These are phyloP conservation scores for Cocos nucifera DNA, from an alignment of 176 grass and related monocot species.

Conservation along the genomic window DNA sequence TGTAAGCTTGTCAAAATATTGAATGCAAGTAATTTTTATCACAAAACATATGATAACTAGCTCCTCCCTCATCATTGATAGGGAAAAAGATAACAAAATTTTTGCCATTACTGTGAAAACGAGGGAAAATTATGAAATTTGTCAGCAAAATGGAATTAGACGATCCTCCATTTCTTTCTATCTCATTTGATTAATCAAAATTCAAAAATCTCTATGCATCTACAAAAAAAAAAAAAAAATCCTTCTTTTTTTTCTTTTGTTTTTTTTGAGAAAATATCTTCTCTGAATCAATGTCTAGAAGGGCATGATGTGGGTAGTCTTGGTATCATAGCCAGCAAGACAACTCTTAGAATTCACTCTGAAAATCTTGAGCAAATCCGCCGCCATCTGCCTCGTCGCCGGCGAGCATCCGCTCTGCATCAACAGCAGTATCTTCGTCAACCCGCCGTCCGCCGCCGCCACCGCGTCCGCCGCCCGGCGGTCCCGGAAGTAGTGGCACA, in stretches of 20 bases:
- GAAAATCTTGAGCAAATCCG: conserved; percentile 81
- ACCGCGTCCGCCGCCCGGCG: neutral
- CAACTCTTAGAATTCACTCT: conserved; percentile 76
- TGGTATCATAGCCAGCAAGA: conserved; percentile 86
- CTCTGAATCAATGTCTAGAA: conserved; percentile 37
- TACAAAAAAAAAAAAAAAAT: too few species aligned
- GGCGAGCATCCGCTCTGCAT: conserved; percentile 81
- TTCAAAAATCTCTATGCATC: too few species aligned
- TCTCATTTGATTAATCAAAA: too few species aligned
- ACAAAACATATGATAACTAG: too few species aligned
- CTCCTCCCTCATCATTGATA: too few species aligned
- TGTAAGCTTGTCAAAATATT: too few species aligned
- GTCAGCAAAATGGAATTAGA: too few species aligned
- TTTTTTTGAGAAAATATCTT: conserved; percentile 5
- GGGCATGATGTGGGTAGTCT: conserved; percentile 90
- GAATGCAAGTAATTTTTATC: too few species aligned
- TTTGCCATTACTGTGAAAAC: too few species aligned
- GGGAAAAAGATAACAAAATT: too few species aligned
- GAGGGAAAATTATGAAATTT: too few species aligned
- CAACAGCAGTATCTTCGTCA: conserved; percentile 60
- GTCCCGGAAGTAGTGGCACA: conserved; percentile 42
- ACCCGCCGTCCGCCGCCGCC: neutral
- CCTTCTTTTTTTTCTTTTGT: neutral
- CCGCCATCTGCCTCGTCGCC: conserved; percentile 61
- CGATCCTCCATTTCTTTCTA: too few species aligned